Base-by-base conservation (phyloP, 345 rosid species). In the Schrenkiella parvula region DNA sequence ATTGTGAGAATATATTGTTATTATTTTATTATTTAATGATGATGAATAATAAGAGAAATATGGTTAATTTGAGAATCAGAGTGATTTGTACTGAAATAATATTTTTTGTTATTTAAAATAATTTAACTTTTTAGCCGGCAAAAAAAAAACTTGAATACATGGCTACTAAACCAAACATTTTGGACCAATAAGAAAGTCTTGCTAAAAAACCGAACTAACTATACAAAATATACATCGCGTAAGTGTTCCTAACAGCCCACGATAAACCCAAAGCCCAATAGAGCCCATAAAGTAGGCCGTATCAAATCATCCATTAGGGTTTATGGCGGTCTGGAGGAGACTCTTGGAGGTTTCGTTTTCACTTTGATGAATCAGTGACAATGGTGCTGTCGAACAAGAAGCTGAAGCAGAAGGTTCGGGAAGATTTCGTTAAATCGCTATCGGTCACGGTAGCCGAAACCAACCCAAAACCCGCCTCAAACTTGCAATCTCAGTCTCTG, bases 341-440 rank as follows among this genome's bases (percentile, higher is more conserved):
- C 31, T 35, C 26, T 6, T 6, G 19, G 10, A 62, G 53, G 56
- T 64, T 64, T 4, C 12, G 53, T 26, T n/a, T 32, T 34, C 48
- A 35, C 21, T 59, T 44, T n/a, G 47, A 32, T 23, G 56, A 73
- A 64, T 29, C 31, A 13, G 67, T 41, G 68, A 72, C 52, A 44
- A 89, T 93, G 98, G 97, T 91, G 64, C 75, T 90, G 26, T 93
- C 97, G 32, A 93, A 93, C 82, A 91, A 88, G 84, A 93, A 93
- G 84, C 88, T 93, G 37, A 93, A 93, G 84, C 87, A 89, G 81
- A 88, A 80, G 80, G 77, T 88, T n/a, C 79, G 92, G 41, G 78
- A 71, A 52, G 85, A 80, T 19, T 73, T 83, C 41, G 83, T 82
- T 1, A 76, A 85, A 57, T 68, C 82, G 25, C 46, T 85, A 26